phyloP scores from a whole-genome alignment of 768 basidiomycete genomes.

The Boletus rubescentipes region DNA sequence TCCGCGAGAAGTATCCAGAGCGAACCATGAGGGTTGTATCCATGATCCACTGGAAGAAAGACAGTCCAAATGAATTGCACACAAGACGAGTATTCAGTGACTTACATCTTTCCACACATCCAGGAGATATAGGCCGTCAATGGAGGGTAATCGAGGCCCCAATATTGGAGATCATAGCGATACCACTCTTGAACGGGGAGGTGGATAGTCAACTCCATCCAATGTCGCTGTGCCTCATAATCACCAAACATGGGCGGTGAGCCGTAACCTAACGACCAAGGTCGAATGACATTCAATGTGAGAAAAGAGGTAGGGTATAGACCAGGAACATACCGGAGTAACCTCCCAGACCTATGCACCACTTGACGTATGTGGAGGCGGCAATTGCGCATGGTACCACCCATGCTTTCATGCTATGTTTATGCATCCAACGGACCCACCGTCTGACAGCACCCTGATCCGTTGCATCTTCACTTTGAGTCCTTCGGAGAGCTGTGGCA shows the following conservation, averaged over 20 bases:
- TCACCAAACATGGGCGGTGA: slow-evolving; percentile 88
- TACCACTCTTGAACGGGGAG: slow-evolving; percentile 82
- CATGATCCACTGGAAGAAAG: slow-evolving; percentile 42
- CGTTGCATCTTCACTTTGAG: slow-evolving; percentile 14
- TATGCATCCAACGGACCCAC: slow-evolving; percentile 83
- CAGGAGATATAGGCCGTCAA: slow-evolving; percentile 89
- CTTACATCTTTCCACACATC: slow-evolving; percentile 76
- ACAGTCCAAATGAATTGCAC: slow-evolving; percentile 2
- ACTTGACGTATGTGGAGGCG: slow-evolving; percentile 58
- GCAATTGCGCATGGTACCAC: slow-evolving; percentile 57
- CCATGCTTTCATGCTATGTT: slow-evolving; percentile 55
- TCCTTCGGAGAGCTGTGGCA: slow-evolving; percentile 13
- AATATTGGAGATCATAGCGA: slow-evolving; percentile 82
- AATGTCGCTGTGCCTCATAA: slow-evolving; percentile 92
- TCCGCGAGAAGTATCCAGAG: slow-evolving; percentile 65
- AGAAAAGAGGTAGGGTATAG: not conserved
- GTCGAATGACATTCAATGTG: not conserved
- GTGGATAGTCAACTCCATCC: slow-evolving; percentile 90
- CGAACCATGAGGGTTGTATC: slow-evolving; percentile 66
- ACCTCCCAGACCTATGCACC: slow-evolving; percentile 68
- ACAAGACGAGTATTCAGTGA: slow-evolving; percentile 18
- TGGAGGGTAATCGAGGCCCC: slow-evolving; percentile 96
- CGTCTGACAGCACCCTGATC: slow-evolving; percentile 50
- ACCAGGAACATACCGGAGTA: slow-evolving; percentile 68
- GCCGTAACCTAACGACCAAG: slow-evolving; percentile 46